Evolutionary conservation across 225 moss, liverwort and hornwort genomes (phyloP).

Genomic region (Climacium dendroides): DNA sequence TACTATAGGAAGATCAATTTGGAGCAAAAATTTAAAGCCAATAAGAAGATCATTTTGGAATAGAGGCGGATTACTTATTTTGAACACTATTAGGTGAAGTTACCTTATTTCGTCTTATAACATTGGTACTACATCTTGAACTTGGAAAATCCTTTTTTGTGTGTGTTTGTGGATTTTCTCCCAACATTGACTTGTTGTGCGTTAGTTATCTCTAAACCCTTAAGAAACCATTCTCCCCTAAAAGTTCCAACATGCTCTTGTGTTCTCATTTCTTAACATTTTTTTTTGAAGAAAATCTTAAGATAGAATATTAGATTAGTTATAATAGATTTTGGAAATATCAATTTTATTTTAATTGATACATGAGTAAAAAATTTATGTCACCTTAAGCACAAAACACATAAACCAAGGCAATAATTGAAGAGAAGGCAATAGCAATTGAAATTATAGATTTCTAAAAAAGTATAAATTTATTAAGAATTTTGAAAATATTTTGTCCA

Average conservation of each 20-base stretch:
- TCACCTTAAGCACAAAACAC: neutral
- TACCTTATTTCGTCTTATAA: neutral
- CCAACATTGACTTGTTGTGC: neutral
- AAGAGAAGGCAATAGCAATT: neutral
- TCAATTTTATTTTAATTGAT: neutral
- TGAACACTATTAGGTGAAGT: too few relatives aligned
- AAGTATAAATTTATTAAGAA: too few relatives aligned
- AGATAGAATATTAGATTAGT: neutral
- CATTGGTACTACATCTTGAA: neutral
- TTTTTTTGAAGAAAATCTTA: neutral
- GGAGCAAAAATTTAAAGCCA: too few relatives aligned
- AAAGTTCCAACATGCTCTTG: accelerated
- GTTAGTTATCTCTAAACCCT: accelerated
- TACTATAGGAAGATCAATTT: too few relatives aligned
- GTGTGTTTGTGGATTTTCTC: neutral
- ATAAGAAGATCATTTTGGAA: too few relatives aligned
- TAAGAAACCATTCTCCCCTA: neutral
- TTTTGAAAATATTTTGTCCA: neutral
- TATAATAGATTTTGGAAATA: neutral
- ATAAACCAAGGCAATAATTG: accelerated
- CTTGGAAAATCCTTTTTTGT: neutral
- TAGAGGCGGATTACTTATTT: too few relatives aligned
- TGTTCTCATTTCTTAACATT: neutral
- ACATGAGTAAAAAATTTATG: accelerated
- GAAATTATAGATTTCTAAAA: neutral